Evolutionary conservation across 208 protist genomes (phyloP), one percentile per base, ranked within the genome.

Genomic region (Leishmania lainsoni): DNA sequence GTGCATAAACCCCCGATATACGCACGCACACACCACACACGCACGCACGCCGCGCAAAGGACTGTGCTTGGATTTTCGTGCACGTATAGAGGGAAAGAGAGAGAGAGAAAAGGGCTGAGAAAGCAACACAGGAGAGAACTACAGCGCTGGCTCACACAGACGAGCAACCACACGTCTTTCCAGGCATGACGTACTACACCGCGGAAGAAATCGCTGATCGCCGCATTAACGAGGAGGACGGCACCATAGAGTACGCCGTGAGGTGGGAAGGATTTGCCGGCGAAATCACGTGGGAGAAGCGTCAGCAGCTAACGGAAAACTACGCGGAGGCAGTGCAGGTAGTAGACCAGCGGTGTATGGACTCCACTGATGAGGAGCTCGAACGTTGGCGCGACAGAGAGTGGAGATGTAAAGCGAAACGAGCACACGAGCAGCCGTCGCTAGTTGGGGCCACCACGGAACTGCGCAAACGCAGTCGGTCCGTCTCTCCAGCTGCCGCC

Each of bases 241-340:
- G 92, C 48, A 56, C 80, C 35, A 45, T 96, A n/a, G 89, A 96
- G 87, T 96, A 96, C 80, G 81, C 78, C 10, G 85, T 92, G 70
- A 73, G 83, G 63, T 92, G 89, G 89, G 80, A 81, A 12, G 88
- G 85, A 65, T 79, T 81, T 59, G 81, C 63, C 26, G 69, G 54
- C 32, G 79, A 78, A 45, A 69, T 85, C 45, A 90, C 89, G 42
- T 95, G 92, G 92, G 92, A 95, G 83, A 85, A 88, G n/a, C 88
- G 90, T 52, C 66, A 78, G n/a, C 63, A 89, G 66, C 63, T 95
- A 16, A 72, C 81, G 35, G 76, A 83, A 35, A 73, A 77, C 79
- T 91, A 89, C 77, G 79, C 84, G 5, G 87, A 86, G 8, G 35
- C 78, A 17, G 81, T 95, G 49, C 82, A 84, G 48, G 74, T 42